Conservation (phyloP, 208 protist species). For the Blastocrithidia nonstop region DNA sequence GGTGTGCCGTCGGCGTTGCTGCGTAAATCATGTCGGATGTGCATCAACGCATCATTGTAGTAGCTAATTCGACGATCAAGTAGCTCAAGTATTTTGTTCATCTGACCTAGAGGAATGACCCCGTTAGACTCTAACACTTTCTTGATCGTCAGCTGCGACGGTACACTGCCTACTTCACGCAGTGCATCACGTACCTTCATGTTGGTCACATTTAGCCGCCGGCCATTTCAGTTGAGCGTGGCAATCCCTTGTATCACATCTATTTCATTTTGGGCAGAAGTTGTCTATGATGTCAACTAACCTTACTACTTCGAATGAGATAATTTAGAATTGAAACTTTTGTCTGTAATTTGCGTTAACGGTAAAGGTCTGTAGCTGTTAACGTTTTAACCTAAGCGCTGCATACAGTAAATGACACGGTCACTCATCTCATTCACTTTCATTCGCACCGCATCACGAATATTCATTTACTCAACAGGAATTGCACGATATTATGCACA, state of each 20-base stretch:
- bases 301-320: no score
- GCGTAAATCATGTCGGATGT: conserved; percentile 61
- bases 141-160: conserved; percentile 25
- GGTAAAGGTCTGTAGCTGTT: conserved; percentile 21
- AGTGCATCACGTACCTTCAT: conserved; percentile 74
- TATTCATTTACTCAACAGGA: conserved; percentile 12
- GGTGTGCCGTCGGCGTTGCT: conserved; percentile 16
- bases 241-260: conserved; percentile 3
- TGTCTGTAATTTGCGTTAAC: background rate
- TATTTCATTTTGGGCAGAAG: conserved; percentile 1
- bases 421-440: conserved; percentile 77
- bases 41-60: conserved; percentile 70
- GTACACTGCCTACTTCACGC: conserved; percentile 41
- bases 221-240: conserved; percentile 51
- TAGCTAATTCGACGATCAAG: conserved; percentile 65
- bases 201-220: conserved; percentile 37
- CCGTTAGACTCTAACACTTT: conserved; percentile 15
- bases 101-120: conserved; percentile 37
- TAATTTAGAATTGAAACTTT: no score
- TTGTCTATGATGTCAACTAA: background rate
- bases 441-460: conserved; percentile 17
- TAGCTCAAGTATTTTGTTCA: conserved; percentile 54
- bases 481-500: conserved; percentile 4
- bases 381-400: conserved; percentile 49
- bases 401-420: conserved; percentile 71